Evolutionary conservation across 2,329 filamentous ascomycete genomes (phyloP).

Genomic region (Cladosporium sp.): DNA sequence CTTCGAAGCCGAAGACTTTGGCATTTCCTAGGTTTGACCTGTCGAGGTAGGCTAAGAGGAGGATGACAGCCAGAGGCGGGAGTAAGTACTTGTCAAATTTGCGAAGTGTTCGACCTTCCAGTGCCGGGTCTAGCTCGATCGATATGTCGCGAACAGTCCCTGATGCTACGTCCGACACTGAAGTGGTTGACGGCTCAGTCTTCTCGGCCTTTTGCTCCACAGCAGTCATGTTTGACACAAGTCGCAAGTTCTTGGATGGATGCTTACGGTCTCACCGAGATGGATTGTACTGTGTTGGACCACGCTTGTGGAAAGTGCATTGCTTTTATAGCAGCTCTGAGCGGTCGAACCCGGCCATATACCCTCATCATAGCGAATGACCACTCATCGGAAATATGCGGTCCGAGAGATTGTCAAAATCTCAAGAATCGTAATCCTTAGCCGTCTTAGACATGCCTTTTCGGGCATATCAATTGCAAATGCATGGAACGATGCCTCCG

Average conservation of each 20-base stretch:
- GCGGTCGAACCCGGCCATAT: background rate
- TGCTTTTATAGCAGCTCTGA: background rate
- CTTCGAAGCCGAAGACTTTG: constrained; percentile 25
- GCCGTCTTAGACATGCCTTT: background rate
- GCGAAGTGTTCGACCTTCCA: constrained; percentile 20
- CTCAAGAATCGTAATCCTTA: background rate
- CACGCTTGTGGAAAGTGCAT: background rate
- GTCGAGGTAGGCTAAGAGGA: constrained; percentile 25
- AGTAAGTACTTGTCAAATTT: constrained; percentile 25
- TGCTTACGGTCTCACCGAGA: background rate
- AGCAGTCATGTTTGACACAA: background rate
- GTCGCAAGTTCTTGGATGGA: background rate
- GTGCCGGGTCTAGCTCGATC: constrained; percentile 15
- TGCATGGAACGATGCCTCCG: background rate
- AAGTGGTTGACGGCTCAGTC: background rate
- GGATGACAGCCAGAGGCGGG: constrained; percentile 23
- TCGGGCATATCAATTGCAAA: background rate
- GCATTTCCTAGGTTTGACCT: constrained; percentile 26
- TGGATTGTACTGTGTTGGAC: background rate
- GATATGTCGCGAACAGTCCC: background rate
- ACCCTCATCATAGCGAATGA: background rate
- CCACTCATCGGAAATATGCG: background rate
- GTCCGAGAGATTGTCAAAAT: background rate
- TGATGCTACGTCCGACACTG: background rate
- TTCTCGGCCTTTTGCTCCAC: background rate